Evolutionary conservation across 306 rosid species (phyloP).

Genomic region (Sesbania bispinosa): DNA sequence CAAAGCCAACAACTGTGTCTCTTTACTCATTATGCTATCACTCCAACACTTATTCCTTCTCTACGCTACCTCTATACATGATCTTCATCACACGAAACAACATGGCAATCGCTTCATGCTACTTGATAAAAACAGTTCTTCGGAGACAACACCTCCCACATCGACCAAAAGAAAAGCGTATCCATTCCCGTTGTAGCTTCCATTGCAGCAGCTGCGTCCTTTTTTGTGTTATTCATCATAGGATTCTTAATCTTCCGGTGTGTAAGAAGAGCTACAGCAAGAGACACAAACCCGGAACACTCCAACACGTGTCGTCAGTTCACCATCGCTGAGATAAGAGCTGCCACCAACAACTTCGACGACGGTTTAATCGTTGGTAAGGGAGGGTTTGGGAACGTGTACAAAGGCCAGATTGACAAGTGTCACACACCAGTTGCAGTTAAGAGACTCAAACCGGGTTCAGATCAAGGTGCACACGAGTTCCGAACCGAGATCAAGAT

Average conservation of each 20-base stretch:
- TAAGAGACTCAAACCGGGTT: conserved; percentile 34
- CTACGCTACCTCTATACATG: not conserved
- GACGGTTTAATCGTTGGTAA: conserved; percentile 12
- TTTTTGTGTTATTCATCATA: not conserved
- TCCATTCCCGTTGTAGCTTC: not conserved
- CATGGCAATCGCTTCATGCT: too few species aligned
- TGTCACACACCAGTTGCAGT: conserved; percentile 19
- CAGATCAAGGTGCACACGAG: conserved; percentile 34
- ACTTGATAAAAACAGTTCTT: too few species aligned
- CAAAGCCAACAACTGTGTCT: not conserved
- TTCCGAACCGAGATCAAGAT: conserved; percentile 39
- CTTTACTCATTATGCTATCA: not conserved
- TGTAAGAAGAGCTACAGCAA: not conserved
- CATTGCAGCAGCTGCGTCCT: not conserved
- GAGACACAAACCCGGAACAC: not conserved
- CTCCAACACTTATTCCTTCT: not conserved
- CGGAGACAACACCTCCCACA: not conserved
- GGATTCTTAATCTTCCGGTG: conserved; percentile 13
- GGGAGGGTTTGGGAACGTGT: conserved; percentile 43
- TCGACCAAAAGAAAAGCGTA: not conserved
- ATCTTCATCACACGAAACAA: too few species aligned
- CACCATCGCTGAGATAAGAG: conserved; percentile 27
- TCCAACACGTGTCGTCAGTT: conserved; percentile 26
- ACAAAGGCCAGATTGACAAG: conserved; percentile 19
- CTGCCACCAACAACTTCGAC: conserved; percentile 36